Evolutionary conservation across 2,329 filamentous ascomycete species (phyloP).

Genomic region (Ophiobolus disseminans): DNA sequence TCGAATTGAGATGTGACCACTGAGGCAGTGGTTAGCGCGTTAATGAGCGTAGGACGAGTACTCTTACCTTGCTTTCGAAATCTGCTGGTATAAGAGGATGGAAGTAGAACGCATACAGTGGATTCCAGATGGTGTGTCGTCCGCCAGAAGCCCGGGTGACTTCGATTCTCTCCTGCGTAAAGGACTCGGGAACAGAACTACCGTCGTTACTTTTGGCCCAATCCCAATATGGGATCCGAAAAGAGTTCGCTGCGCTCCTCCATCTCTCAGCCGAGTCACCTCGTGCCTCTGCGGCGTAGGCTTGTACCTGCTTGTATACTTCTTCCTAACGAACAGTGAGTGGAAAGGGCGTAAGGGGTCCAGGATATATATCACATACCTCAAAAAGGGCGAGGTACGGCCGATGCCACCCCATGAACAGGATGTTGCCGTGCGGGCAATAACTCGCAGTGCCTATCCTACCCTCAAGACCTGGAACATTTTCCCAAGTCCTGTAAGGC

Average conservation of each 20-base stretch:
- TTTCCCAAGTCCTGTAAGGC: conserved; percentile 46
- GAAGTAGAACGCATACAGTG: conserved; percentile 39
- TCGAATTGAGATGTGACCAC: conserved; percentile 33
- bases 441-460: conserved; percentile 62
- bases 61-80: conserved; percentile 32
- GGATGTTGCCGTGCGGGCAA: conserved; percentile 76
- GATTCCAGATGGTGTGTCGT: conserved; percentile 30
- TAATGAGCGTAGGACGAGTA: too few species aligned
- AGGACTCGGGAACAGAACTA: conserved; percentile 33
- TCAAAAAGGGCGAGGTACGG: conserved; percentile 74
- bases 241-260: conserved; percentile 32
- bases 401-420: conserved; percentile 87
- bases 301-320: conserved; percentile 31
- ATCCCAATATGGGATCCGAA: conserved; percentile 47
- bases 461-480: conserved; percentile 43
- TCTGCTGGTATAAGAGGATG: conserved; percentile 27
- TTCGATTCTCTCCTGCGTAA: conserved; percentile 22
- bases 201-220: conserved; percentile 34
- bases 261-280: conserved; percentile 27
- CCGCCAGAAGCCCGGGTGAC: conserved; percentile 27
- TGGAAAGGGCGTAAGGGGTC: background rate
- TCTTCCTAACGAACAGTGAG: conserved; percentile 32
- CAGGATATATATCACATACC: conserved; percentile 42
- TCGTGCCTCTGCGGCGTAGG: conserved; percentile 17
- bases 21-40: conserved; percentile 7